A percentile compares a stretch with the other conserved stretches of the same genome.
Evolutionary conservation across 2,329 filamentous ascomycete genomes (phyloP).

Genomic region (Exophiala lecanii-corni): DNA sequence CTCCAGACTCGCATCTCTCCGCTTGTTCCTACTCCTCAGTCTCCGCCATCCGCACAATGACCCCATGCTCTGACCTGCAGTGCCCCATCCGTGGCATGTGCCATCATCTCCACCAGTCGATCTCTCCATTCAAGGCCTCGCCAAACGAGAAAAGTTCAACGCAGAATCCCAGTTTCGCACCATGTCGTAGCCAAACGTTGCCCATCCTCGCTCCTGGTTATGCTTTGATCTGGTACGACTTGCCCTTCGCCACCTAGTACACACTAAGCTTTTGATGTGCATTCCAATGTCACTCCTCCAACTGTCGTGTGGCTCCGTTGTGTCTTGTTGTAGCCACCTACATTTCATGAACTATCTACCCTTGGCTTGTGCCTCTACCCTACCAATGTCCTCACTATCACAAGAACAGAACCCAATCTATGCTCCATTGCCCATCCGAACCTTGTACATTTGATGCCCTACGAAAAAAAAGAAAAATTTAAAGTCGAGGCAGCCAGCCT

Average conservation of each 20-base stretch:
- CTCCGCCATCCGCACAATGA: conserved; percentile 1
- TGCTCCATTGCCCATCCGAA: too few species aligned
- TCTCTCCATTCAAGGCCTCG: too few species aligned
- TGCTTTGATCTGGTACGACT: too few species aligned
- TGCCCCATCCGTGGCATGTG: conserved; percentile 13
- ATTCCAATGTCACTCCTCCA: not conserved
- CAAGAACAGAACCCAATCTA: too few species aligned
- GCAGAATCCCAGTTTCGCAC: too few species aligned
- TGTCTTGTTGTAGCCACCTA: not conserved
- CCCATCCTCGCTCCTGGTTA: not conserved
- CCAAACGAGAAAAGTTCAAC: conserved; percentile 1
- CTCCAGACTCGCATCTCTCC: not conserved
- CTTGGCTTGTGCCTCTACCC: not conserved
- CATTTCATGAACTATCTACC: not conserved
- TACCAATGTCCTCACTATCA: not conserved
- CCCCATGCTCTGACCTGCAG: conserved; percentile 7
- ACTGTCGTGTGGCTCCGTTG: not conserved
- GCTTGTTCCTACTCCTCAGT: conserved; percentile 8
- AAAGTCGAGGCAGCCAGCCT: not conserved
- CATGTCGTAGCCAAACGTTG: too few species aligned
- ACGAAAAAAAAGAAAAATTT: not conserved
- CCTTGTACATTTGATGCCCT: not conserved
- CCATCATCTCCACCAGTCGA: conserved; percentile 1
- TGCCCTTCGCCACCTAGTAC: not conserved
- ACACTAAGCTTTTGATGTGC: not conserved